These are phyloP conservation scores for Talaromyces funiculosus DNA, from an alignment of 2,329 filamentous ascomycete genomes.

Conservation along the genomic window DNA sequence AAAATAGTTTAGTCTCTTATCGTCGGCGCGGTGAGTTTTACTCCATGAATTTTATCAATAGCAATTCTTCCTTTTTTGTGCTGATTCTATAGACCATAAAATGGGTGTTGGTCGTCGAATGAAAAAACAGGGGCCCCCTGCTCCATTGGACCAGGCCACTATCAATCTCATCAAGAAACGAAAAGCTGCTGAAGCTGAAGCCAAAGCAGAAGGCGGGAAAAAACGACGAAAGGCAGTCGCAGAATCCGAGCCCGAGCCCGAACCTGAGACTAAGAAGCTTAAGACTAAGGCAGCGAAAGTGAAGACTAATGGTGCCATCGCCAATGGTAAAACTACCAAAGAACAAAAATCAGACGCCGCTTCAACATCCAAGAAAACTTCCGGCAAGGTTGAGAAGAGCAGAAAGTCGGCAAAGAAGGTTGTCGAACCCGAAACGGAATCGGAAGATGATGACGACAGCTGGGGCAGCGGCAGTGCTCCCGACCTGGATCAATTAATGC, in stretches of 20 bases:
- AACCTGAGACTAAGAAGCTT: conserved; percentile 25
- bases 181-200: conserved; percentile 67
- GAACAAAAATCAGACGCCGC: conserved; percentile 25
- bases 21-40: not conserved
- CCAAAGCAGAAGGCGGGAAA: conserved; percentile 50
- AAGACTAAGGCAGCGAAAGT: conserved; percentile 33
- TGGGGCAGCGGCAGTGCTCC: conserved; percentile 28
- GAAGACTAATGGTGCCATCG: conserved; percentile 30
- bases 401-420: conserved; percentile 32
- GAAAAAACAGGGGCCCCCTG: conserved; percentile 81
- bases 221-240: conserved; percentile 55
- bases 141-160: conserved; percentile 67
- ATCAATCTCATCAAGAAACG: conserved; percentile 66
- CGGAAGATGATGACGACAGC: conserved; percentile 31
- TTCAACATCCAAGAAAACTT: conserved; percentile 29
- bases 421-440: conserved; percentile 31
- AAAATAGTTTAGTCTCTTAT: conserved; percentile 10
- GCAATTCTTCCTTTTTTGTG: not conserved
- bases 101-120: conserved; percentile 92
- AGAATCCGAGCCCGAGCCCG: conserved; percentile 34
- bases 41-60: not conserved
- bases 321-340: conserved; percentile 27
- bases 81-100: conserved; percentile 24
- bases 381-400: conserved; percentile 26
- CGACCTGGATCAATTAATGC: conserved; percentile 30